Percentiles rank a stretch among this genome's conserved stretches.
These are phyloP conservation scores for Cyclostephanos invisitatus DNA, from an alignment of 108 stramenopile species.

Conservation along the genomic window DNA sequence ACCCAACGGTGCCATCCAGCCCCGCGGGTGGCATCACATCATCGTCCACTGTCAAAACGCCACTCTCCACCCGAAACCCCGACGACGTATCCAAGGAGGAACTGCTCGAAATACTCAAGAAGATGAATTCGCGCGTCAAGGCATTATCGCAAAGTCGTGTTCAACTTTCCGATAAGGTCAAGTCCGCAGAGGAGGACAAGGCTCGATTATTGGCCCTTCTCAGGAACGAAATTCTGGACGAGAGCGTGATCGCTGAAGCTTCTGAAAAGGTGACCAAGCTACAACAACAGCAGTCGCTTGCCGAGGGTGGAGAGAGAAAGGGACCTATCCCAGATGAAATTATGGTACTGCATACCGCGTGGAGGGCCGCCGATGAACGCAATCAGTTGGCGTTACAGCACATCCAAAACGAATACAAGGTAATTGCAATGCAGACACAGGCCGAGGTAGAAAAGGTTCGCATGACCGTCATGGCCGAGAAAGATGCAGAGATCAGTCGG, in stretches of 20 bases:
- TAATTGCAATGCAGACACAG: constrained; percentile 44
- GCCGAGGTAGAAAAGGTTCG: constrained; percentile 59
- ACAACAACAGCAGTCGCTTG: not conserved
- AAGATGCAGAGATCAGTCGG: constrained; percentile 38
- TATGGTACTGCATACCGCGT: constrained; percentile 57
- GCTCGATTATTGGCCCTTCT: constrained; percentile 55
- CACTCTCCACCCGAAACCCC: constrained; percentile 37
- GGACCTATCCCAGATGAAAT: constrained; percentile 38
- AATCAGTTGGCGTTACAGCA: constrained; percentile 58
- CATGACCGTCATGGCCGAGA: constrained; percentile 32
- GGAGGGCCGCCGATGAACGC: constrained; percentile 63
- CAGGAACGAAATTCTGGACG: constrained; percentile 60
- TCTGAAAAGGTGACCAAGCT: constrained; percentile 9
- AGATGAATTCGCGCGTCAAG: constrained; percentile 86
- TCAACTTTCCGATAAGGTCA: constrained; percentile 63
- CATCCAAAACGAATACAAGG: constrained; percentile 65
- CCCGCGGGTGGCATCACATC: constrained; percentile 7
- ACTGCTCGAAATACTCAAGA: constrained; percentile 74
- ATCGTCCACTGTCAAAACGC: constrained; percentile 5
- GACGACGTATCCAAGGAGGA: constrained; percentile 70
- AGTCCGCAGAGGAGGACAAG: constrained; percentile 58
- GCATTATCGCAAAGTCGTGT: constrained; percentile 52
- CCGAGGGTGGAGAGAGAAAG: constrained; percentile 15
- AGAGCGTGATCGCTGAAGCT: constrained; percentile 47
- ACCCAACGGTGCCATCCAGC: not conserved